phyloP scores from a whole-genome alignment of 805 yeast species.

The Candida rishiriensis region DNA sequence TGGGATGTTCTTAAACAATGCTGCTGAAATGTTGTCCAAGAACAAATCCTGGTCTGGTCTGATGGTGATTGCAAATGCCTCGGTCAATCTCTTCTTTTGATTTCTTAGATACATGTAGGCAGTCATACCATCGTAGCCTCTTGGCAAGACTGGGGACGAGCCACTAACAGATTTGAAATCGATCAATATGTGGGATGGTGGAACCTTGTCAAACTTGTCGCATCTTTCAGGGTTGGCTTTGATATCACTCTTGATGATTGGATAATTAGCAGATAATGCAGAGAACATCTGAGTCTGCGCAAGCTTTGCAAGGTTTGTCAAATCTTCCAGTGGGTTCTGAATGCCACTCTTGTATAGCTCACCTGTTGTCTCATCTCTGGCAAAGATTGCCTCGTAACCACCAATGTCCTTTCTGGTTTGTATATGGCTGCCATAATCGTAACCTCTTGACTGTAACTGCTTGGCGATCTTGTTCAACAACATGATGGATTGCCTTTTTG shows the following conservation, averaged over 20 bases:
- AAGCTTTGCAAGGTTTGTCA: conserved; percentile 48
- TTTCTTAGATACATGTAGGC: conserved; percentile 72
- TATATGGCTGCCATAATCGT: neutral
- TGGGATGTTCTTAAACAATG: conserved; percentile 74
- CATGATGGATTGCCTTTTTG: conserved; percentile 48
- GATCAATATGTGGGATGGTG: conserved; percentile 65
- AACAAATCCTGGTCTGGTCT: conserved; percentile 52
- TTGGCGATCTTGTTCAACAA: conserved; percentile 58
- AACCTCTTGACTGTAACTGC: conserved; percentile 38
- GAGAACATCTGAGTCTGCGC: conserved; percentile 65
- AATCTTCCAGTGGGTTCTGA: conserved; percentile 7
- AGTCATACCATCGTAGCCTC: conserved; percentile 64
- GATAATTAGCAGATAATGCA: conserved; percentile 72
- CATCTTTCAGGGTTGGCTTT: conserved; percentile 41
- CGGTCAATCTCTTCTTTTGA: conserved; percentile 61
- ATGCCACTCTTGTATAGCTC: conserved; percentile 38
- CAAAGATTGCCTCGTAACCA: conserved; percentile 63
- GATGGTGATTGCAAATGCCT: conserved; percentile 70
- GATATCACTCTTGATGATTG: conserved; percentile 36
- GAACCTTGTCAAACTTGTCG: conserved; percentile 43
- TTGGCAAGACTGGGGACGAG: conserved; percentile 55
- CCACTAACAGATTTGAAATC: conserved; percentile 69
- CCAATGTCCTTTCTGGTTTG: conserved; percentile 22
- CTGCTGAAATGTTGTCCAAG: conserved; percentile 70
- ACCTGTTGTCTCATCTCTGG: conserved; percentile 60